Percentiles rank a stretch among this genome's conserved stretches.
These are phyloP conservation scores for Tilletia walkeri DNA, from an alignment of 1,284 basidiomycete species.

Conservation along the genomic window DNA sequence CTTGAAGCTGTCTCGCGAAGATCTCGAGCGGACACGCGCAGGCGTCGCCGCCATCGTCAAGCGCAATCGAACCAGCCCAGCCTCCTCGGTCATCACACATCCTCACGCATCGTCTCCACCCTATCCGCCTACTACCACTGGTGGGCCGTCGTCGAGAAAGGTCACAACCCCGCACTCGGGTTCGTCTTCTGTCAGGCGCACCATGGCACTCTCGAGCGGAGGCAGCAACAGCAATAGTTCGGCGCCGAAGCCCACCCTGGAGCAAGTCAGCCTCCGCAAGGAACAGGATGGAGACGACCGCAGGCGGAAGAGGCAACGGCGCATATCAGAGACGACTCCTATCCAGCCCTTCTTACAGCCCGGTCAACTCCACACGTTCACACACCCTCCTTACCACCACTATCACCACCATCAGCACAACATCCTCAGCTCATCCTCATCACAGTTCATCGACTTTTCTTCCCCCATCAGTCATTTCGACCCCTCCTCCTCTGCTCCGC, in stretches of 20 bases:
- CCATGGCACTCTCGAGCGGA: background rate
- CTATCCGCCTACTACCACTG: background rate
- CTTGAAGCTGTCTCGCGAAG: conserved; percentile 46
- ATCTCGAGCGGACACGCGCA: conserved; percentile 49
- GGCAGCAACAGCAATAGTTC: background rate
- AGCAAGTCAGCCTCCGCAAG: background rate
- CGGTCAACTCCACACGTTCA: too few species aligned
- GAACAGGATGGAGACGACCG: conserved; percentile 3
- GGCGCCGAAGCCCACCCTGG: background rate
- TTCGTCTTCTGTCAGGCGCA: background rate
- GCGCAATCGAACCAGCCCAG: conserved; percentile 1
- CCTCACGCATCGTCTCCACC: background rate
- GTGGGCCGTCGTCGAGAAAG: background rate
- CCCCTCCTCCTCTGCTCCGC: background rate
- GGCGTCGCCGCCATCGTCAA: conserved; percentile 51
- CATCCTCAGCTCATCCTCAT: conserved; percentile 2
- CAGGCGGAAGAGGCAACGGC: conserved; percentile 3
- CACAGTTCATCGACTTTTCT: background rate
- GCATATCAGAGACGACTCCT: background rate
- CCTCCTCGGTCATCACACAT: background rate
- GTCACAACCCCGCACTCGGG: background rate
- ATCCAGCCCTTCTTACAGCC: background rate
- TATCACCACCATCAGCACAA: background rate
- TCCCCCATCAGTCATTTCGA: conserved; percentile 4
- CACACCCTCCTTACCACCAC: too few species aligned